These are phyloP conservation scores for Hypoxylon sp. DNA, from an alignment of 2,329 filamentous ascomycete genomes.

Conservation along the genomic window DNA sequence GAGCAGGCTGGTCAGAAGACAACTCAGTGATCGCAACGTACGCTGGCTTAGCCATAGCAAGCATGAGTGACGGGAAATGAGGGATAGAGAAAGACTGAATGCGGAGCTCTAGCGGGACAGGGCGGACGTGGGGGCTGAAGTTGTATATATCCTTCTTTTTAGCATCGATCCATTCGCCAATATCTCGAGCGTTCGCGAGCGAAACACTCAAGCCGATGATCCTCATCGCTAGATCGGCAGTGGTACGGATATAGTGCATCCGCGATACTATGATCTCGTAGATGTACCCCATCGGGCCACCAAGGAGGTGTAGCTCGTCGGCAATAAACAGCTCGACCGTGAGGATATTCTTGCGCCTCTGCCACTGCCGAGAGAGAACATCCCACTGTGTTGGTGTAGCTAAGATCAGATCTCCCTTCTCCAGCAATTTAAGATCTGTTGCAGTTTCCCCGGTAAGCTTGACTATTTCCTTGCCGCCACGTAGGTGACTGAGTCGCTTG, in stretches of 20 bases:
- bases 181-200: slow-evolving; percentile 89
- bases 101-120: slow-evolving; percentile 90
- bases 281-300: slow-evolving; percentile 85
- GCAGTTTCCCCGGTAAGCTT: slow-evolving; percentile 95
- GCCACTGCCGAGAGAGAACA: slow-evolving; percentile 94
- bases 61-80: slow-evolving; percentile 97
- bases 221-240: slow-evolving; percentile 85
- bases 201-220: slow-evolving; percentile 93
- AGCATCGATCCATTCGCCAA: slow-evolving; percentile 98
- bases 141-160: slow-evolving; percentile 99
- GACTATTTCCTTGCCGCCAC: slow-evolving; percentile 88
- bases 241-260: slow-evolving; percentile 94
- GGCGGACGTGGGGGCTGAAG: slow-evolving; percentile 92
- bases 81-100: slow-evolving; percentile 96
- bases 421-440: slow-evolving; percentile 88
- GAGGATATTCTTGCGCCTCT: slow-evolving; percentile 94
- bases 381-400: slow-evolving; percentile 97
- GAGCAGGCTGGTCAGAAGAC: slow-evolving; percentile 87
- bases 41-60: slow-evolving; percentile 96
- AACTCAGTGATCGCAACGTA: slow-evolving; percentile 90
- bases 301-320: slow-evolving; percentile 94
- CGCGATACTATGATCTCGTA: slow-evolving; percentile 98
- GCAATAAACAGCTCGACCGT: slow-evolving; percentile 91
- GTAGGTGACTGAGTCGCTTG: slow-evolving; percentile 76
- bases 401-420: slow-evolving; percentile 87